Percentiles rank a stretch among this genome's conserved stretches.
These are phyloP conservation scores for Plenodomus tracheiphilus DNA, from an alignment of 2,329 filamentous ascomycete genomes.

Conservation along the genomic window DNA sequence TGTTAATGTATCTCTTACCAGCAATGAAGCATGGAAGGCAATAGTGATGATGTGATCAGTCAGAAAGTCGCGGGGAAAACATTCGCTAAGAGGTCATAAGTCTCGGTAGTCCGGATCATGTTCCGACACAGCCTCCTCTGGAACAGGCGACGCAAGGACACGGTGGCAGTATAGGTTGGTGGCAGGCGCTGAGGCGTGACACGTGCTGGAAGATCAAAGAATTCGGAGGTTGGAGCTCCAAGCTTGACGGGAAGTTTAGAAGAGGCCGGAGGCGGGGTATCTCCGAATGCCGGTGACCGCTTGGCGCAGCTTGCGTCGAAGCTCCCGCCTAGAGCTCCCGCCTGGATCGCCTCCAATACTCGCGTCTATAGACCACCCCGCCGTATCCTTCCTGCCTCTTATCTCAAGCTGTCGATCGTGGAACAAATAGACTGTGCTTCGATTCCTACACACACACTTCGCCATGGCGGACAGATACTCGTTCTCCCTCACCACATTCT, in stretches of 20 bases:
- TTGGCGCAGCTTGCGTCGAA: constrained; percentile 17
- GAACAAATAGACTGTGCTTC: background rate
- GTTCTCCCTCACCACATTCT: constrained; percentile 99
- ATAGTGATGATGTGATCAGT: constrained; percentile 23
- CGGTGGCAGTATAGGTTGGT: constrained; percentile 31
- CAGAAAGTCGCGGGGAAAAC: constrained; percentile 22
- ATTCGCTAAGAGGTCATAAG: constrained; percentile 20
- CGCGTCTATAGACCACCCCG: constrained; percentile 14
- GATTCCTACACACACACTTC: constrained; percentile 9
- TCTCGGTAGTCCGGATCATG: constrained; percentile 20
- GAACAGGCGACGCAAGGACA: constrained; percentile 26
- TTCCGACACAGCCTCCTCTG: constrained; percentile 23
- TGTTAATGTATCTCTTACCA: constrained; percentile 30
- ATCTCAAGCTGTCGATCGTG: background rate
- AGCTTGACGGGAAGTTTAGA: constrained; percentile 1
- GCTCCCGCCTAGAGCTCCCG: constrained; percentile 40
- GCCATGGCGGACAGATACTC: constrained; percentile 97
- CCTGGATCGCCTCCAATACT: constrained; percentile 25
- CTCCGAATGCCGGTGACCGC: constrained; percentile 18
- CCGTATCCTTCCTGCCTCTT: constrained; percentile 6
- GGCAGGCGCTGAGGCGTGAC: constrained; percentile 6
- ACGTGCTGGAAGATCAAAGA: constrained; percentile 20
- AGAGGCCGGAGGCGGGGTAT: constrained; percentile 13
- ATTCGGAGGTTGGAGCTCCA: constrained; percentile 8
- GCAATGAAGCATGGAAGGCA: constrained; percentile 22